These are phyloP conservation scores for Termitomyces sp. DNA, from an alignment of 1,284 basidiomycete genomes.

Conservation along the genomic window DNA sequence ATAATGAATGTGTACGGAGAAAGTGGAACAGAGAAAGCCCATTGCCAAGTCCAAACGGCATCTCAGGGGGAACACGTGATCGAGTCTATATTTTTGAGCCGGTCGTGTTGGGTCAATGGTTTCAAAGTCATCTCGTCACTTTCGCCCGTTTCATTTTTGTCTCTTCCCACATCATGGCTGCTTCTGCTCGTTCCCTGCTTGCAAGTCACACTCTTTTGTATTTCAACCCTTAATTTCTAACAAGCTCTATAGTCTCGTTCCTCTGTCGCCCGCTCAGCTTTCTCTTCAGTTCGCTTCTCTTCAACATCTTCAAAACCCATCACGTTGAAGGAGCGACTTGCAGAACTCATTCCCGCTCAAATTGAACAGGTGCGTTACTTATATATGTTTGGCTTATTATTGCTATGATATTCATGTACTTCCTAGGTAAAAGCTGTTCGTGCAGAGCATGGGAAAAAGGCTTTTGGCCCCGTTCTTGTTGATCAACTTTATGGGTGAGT, in stretches of 20 bases:
- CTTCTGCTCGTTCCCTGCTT: constrained; percentile 37
- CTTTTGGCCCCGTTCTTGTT: constrained; percentile 85
- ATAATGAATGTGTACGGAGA: constrained; percentile 23
- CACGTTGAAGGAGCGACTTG: constrained; percentile 85
- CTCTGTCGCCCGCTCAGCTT: constrained; percentile 37
- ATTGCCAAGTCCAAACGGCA: no score
- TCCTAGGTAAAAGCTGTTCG: constrained; percentile 79
- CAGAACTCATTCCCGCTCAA: constrained; percentile 87
- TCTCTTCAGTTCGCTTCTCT: constrained; percentile 51
- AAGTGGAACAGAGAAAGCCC: not conserved
- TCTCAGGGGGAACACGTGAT: constrained; percentile 26
- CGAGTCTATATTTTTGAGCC: constrained; percentile 15
- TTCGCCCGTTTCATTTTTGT: constrained; percentile 18
- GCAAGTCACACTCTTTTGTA: constrained; percentile 31
- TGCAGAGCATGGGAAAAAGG: constrained; percentile 82
- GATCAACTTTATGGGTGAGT: constrained; percentile 84
- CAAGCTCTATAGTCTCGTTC: constrained; percentile 38
- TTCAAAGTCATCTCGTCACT: constrained; percentile 8
- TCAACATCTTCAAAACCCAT: constrained; percentile 66
- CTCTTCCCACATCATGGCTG: constrained; percentile 25
- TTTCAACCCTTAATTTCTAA: constrained; percentile 20
- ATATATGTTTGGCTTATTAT: not conserved
- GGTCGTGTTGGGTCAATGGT: constrained; percentile 8
- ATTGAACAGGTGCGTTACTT: constrained; percentile 78
- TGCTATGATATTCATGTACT: constrained; percentile 1